Percentiles rank a stretch among this genome's conserved stretches.
Evolutionary conservation across 2,329 filamentous ascomycete genomes (phyloP).

Genomic region (Penicillium sp.): DNA sequence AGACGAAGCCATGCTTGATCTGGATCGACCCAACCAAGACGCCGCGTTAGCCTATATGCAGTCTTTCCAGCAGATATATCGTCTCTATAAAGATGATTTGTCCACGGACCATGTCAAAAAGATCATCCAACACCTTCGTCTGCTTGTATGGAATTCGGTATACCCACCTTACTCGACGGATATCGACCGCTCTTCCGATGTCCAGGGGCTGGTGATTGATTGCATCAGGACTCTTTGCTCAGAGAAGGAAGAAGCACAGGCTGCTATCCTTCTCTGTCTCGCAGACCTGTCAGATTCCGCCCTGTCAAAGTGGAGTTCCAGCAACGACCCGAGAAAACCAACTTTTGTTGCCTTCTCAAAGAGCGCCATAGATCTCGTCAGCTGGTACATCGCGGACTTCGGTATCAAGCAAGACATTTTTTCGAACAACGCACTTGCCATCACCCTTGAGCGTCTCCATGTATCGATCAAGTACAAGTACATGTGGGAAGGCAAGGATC

Average conservation of each 20-base stretch:
- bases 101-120: slow-evolving; percentile 60
- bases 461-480: slow-evolving; percentile 78
- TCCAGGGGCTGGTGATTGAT: slow-evolving; percentile 36
- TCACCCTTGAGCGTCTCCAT: slow-evolving; percentile 65
- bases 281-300: slow-evolving; percentile 68
- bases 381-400: slow-evolving; percentile 41
- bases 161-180: slow-evolving; percentile 40
- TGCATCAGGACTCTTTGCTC: slow-evolving; percentile 36
- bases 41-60: slow-evolving; percentile 83
- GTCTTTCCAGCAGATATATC: slow-evolving; percentile 73
- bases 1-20: slow-evolving; percentile 41
- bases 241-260: slow-evolving; percentile 39
- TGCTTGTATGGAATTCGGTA: slow-evolving; percentile 69
- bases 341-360: slow-evolving; percentile 91
- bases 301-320: slow-evolving; percentile 37
- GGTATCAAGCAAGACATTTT: slow-evolving; percentile 65
- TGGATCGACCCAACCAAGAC: slow-evolving; percentile 67
- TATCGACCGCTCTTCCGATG: slow-evolving; percentile 37
- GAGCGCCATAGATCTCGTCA: slow-evolving; percentile 68
- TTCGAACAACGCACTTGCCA: slow-evolving; percentile 62
- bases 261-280: slow-evolving; percentile 45
- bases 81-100: slow-evolving; percentile 65
- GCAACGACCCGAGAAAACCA: slow-evolving; percentile 52
- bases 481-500: slow-evolving; percentile 68
- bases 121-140: slow-evolving; percentile 69